Evolutionary conservation across 1,284 basidiomycete species (phyloP), one percentile per base, ranked within the genome.

Genomic region (Malassezia restricta): DNA sequence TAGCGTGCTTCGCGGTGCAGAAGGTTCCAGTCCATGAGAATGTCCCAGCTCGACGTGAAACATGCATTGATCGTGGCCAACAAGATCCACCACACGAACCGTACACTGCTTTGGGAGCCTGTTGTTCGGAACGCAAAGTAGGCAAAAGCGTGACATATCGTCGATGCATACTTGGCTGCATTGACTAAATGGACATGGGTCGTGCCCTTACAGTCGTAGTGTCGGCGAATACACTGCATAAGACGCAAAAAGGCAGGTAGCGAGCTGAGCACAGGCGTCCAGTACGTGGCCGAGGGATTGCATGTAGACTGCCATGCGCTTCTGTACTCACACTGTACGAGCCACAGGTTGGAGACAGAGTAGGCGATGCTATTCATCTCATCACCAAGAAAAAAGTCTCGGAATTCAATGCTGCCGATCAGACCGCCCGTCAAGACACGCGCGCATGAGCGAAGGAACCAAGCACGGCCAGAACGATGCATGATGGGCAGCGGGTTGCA

Each of bases 141-240:
- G 31, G 71, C 40, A 29, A 65, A 74, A 37, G 63, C 61, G 49
- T 70, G 57, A 6, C 71, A 20, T 11, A 71, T 56, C 35, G 68
- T 60, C 20, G 59, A 57, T 2, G 59, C 37, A 46, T 74, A 74
- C 58, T 74, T 74, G 42, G 63, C 67, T 3, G 85, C 87, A 60
- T 95, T 95, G 69, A 94, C 80, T 30, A 95, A 76, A 77, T 95
- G 89, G 0, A 84, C 84, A 28, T 76, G 65, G 29, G 85, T 75
- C 39, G 77, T 47, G 38, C 57, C 54, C 28, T 63, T 76, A 7
- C 85, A 87, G 71, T 94, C 90, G 35, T 75, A 74, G 72, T 83
- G 95, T 77, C 91, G 87, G 64, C 83, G 84, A 39, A 92, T 65
- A 72, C 86, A 88, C 72, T 96, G 91, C 9, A 86, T 77, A 41